phyloP scores from a whole-genome alignment of 495 filamentous ascomycete genomes.

The Hypoxylon lienhwacheense region DNA sequence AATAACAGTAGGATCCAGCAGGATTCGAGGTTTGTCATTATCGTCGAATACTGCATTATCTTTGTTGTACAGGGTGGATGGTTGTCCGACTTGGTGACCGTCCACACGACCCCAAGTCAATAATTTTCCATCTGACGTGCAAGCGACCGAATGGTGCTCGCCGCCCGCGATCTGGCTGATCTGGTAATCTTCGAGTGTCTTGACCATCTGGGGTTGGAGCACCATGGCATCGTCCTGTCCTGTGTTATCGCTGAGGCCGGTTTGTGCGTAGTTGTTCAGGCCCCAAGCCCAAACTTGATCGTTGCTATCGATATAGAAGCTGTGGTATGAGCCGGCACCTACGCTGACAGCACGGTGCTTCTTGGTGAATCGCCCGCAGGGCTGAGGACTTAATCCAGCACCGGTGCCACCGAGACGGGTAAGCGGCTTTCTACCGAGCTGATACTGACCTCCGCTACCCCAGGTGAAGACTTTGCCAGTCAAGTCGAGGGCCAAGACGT shows the following conservation, averaged over 20 bases:
- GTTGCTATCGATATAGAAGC: constrained; percentile 71
- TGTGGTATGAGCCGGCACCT: constrained; percentile 63
- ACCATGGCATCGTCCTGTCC: constrained; percentile 60
- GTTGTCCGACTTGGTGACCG: constrained; percentile 59
- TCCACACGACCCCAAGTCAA: constrained; percentile 68
- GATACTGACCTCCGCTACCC: constrained; percentile 69
- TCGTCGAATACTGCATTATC: constrained; percentile 63
- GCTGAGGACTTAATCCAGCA: constrained; percentile 58
- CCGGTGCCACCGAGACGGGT: constrained; percentile 58
- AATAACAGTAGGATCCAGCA: constrained; percentile 54
- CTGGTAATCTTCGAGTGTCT: constrained; percentile 55
- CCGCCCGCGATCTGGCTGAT: constrained; percentile 65
- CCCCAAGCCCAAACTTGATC: constrained; percentile 80
- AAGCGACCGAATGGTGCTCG: constrained; percentile 60
- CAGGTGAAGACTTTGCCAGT: constrained; percentile 65
- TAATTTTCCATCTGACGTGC: constrained; percentile 58
- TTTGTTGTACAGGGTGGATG: constrained; percentile 45
- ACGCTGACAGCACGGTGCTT: constrained; percentile 57
- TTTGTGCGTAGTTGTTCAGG: constrained; percentile 79
- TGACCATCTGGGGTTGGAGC: constrained; percentile 47
- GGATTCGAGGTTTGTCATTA: constrained; percentile 57
- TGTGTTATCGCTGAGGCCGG: constrained; percentile 68
- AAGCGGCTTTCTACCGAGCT: constrained; percentile 60
- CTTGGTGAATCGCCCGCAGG: constrained; percentile 67
- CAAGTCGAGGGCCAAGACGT: constrained; percentile 64